Evolutionary conservation across 2,329 filamentous ascomycete genomes (phyloP), one percentile per base, ranked within the genome.

Genomic region (Xylaria arbuscula): DNA sequence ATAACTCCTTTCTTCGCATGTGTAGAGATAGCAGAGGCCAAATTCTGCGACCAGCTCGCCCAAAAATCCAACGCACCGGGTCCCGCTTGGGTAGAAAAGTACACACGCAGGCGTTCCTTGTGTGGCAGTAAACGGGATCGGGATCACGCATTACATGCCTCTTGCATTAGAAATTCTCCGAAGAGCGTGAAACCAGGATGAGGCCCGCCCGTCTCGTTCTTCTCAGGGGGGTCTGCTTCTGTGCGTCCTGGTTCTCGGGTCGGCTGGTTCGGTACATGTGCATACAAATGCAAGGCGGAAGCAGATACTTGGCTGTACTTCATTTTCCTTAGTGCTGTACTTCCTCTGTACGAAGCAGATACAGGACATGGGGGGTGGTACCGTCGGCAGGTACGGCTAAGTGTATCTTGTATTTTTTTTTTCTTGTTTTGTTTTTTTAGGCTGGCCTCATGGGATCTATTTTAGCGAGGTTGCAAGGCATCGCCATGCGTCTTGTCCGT

Each of bases 391-490:
- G 28, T 28, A 28, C 28, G 28, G 28, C 28, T 28, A 28, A 28
- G 28, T 28, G 28, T 28, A 28, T 5, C 5, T 28, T 5, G 28
- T 28, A 3, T 50, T 65, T 40, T 38, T 36, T 38, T 55, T 60
- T 60, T 60, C 15, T 48, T 32, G 50, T 58, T 58, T 66, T 66
- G 19, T 57, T 58, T 59, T 63, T 60, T 61, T 53, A 42, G 56
- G 51, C 51, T 66, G 47, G 62, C 57, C 55, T 51, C 64, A 50
- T 54, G 51, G 62, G 67, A 67, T 64, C 60, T 70, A 66, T 67
- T 70, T 72, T 73, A 73, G 71, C 62, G 71, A 73, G 67, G 70
- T 73, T 70, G 66, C 70, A 73, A 72, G 71, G 62, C 67, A 57
- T 66, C 47, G 57, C 51, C 19, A 42, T 59, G 68, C 61, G 60